Percentiles rank a stretch among this genome's conserved stretches.
Conservation (phyloP, 805 yeast genomes). For the Tetrapisispora namnaoensis region DNA sequence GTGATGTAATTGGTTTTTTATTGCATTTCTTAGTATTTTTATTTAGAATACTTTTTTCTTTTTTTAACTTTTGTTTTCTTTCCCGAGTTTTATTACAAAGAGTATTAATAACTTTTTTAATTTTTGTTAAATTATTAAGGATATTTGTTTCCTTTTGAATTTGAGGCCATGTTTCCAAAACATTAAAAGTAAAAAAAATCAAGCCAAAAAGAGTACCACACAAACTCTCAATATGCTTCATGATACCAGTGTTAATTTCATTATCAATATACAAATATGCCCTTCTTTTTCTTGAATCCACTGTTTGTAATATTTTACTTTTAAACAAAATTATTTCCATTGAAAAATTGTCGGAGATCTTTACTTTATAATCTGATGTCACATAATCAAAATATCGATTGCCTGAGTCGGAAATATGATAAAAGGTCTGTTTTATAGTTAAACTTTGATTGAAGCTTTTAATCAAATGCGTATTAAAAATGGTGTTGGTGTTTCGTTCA, state of each 20-base stretch:
- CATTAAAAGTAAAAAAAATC: background rate
- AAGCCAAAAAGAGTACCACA: background rate
- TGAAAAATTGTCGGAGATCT: background rate
- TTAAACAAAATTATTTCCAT: background rate
- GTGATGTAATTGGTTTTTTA: too few species aligned
- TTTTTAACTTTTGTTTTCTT: too few species aligned
- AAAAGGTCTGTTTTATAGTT: background rate
- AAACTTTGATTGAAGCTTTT: background rate
- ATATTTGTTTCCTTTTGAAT: background rate
- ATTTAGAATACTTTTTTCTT: too few species aligned
- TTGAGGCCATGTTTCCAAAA: background rate
- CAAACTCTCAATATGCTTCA: background rate
- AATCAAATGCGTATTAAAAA: background rate
- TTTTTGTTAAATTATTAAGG: background rate
- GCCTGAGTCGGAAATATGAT: background rate
- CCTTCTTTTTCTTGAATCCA: background rate
- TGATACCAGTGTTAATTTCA: background rate
- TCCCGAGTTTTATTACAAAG: too few species aligned
- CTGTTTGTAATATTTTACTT: background rate
- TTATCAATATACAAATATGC: background rate
- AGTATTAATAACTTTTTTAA: background rate
- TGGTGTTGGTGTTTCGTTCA: background rate
- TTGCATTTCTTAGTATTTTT: too few species aligned
- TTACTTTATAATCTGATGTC: background rate
- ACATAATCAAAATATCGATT: background rate